Base-by-base conservation (phyloP, 2,329 filamentous ascomycete genomes). In the Zymoseptoria passerinii region DNA sequence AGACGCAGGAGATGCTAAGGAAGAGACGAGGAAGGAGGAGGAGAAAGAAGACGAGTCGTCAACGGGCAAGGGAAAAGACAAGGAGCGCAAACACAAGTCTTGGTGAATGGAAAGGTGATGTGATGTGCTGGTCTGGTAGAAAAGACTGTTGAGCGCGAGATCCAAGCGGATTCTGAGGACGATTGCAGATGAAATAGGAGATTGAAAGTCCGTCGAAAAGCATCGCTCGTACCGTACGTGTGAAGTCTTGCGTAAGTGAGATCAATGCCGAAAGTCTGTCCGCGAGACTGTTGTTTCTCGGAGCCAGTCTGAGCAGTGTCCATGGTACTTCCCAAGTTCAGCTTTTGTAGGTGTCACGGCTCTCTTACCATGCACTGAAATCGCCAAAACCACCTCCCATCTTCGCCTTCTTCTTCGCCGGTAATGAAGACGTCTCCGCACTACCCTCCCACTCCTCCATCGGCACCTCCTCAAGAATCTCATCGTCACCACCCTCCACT, bases 311-410 rank as follows among this genome's bases (percentile, higher is more conserved):
- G 2, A 1, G 6, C 7, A 16, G 16, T n/a, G 35, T 7, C 16
- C 1, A 44, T 44, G 10, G 1, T 44, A 7, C 13, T 16, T 4
- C 4, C 5, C 13, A n/a, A 16, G 35, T 5, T 44, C n/a, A n/a
- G n/a, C 6, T 16, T 44, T 16, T 13, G n/a, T n/a, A 44, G 35
- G 35, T 44, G 2, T 44, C 35, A 7, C 1, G 1, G 10, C 16
- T 4, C 28, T 4, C 27, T 67, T 77, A 96, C 92, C 94, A 99
- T 44, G 78, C 83, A 74, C 96, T 92, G 73, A 99, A 99, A 74
- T 96, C 95, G 2, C 92, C 92, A 79, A 97, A 99, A 0, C 90
- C 91, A 55, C 64, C 64, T 10, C 84, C 72, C 13, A 77, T 80
- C 23, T 78, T 80, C 1, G 78, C 74, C 76, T 96, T 97, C 76